phyloP scores from a whole-genome alignment of 108 stramenopile species.

The Thalassiosira profunda region DNA sequence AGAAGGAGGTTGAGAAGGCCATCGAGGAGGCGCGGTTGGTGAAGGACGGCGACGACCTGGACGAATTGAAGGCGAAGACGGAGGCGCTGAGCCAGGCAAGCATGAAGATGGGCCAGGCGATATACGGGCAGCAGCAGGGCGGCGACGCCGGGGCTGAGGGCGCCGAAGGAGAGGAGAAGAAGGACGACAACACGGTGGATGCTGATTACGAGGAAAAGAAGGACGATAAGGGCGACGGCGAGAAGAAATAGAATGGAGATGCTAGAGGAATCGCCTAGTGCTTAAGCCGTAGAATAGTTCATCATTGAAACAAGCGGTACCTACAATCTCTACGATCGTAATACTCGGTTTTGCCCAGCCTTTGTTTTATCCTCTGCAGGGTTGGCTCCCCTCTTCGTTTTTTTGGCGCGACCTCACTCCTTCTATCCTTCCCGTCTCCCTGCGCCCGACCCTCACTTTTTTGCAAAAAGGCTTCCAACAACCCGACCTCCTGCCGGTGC shows the following conservation, averaged over 20 bases:
- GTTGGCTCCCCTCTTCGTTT: no score
- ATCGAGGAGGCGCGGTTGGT: constrained; percentile 88
- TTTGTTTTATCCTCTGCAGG: no score
- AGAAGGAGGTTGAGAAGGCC: constrained; percentile 92
- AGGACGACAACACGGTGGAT: constrained; percentile 94
- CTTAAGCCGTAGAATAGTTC: no score
- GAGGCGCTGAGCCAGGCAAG: constrained; percentile 91
- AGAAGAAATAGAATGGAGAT: constrained; percentile 57
- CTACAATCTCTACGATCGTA: no score
- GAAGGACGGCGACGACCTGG: constrained; percentile 92
- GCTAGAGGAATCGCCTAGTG: no score
- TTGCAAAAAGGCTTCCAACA: no score
- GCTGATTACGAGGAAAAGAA: constrained; percentile 96
- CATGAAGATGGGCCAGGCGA: constrained; percentile 99
- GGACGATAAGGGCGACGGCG: constrained; percentile 66
- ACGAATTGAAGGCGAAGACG: constrained; percentile 91
- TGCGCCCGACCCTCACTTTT: no score
- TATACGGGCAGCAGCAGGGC: constrained; percentile 88
- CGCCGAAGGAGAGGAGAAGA: constrained; percentile 56
- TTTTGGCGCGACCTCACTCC: no score
- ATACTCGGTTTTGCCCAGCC: no score
- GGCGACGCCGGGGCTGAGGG: constrained; percentile 39
- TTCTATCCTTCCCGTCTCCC: no score
- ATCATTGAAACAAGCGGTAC: no score
- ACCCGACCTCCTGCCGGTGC: constrained; percentile 6